A percentile compares a stretch with the other conserved stretches of the same genome.
These are phyloP conservation scores for Cucumis hystrix DNA, from an alignment of 306 rosid species.

Conservation along the genomic window DNA sequence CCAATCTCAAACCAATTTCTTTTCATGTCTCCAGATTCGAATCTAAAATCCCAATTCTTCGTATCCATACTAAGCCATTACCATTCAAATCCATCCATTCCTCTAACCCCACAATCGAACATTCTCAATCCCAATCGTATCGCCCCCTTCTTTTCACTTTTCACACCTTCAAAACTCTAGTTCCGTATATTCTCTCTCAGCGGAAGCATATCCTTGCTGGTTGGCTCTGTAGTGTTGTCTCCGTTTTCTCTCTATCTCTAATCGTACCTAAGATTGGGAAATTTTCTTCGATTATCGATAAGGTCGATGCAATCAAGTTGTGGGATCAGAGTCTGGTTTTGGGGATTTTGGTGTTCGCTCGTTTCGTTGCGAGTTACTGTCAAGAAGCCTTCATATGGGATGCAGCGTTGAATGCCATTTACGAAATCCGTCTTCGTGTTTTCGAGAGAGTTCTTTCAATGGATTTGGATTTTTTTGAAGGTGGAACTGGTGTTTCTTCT, in stretches of 20 bases:
- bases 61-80: neutral
- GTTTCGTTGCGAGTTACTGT: constrained; percentile 40
- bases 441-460: constrained; percentile 45
- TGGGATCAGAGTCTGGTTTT: constrained; percentile 23
- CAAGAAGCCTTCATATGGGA: constrained; percentile 84
- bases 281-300: constrained; percentile 19
- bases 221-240: constrained; percentile 65
- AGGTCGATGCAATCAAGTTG: constrained; percentile 7
- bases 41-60: neutral
- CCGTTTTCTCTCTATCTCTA: constrained; percentile 50
- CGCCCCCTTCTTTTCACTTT: constrained; percentile 16
- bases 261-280: constrained; percentile 33
- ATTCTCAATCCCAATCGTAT: neutral
- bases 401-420: constrained; percentile 55
- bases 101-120: constrained; percentile 10
- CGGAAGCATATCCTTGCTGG: constrained; percentile 36
- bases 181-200: constrained; percentile 37
- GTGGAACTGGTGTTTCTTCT: constrained; percentile 21
- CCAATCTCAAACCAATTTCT: constrained; percentile 6
- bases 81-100: constrained; percentile 11
- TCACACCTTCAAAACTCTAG: constrained; percentile 24
- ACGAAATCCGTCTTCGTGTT: constrained; percentile 36
- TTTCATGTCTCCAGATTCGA: neutral
- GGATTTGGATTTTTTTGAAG: constrained; percentile 50
- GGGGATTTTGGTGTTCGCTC: constrained; percentile 32